A percentile compares a stretch with the other conserved stretches of the same genome.
These are phyloP conservation scores for Aspergillus flavus DNA, from an alignment of 2,329 filamentous ascomycete genomes.

Conservation along the genomic window DNA sequence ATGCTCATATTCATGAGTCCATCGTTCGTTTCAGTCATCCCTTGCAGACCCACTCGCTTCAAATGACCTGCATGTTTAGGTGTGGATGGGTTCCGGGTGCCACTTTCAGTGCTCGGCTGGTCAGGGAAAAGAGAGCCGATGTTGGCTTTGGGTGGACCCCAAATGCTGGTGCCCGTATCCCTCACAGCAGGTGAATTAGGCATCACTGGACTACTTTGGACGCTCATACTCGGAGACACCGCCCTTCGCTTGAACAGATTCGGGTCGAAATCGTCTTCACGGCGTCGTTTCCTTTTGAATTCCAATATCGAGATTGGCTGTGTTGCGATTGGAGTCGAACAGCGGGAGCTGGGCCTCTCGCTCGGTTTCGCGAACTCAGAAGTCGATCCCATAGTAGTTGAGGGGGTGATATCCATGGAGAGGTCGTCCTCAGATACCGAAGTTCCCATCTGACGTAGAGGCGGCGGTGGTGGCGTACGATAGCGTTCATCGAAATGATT, in stretches of 20 bases:
- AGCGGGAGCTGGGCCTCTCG: conserved; percentile 38
- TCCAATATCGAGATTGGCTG: conserved; percentile 65
- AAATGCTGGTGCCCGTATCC: conserved; percentile 61
- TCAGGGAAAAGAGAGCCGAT: conserved; percentile 52
- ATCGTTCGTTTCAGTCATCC: conserved; percentile 95
- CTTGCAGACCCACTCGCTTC: conserved; percentile 77
- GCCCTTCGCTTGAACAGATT: conserved; percentile 87
- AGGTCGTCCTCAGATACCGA: conserved; percentile 48
- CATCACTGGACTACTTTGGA: conserved; percentile 84
- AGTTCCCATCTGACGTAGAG: conserved; percentile 59
- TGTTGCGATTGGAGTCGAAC: conserved; percentile 45
- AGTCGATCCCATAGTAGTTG: conserved; percentile 31
- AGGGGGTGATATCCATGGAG: conserved; percentile 44
- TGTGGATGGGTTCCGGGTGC: conserved; percentile 54
- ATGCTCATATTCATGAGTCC: conserved; percentile 97
- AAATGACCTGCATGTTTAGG: conserved; percentile 47
- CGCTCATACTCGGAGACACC: conserved; percentile 87
- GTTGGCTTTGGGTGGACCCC: conserved; percentile 71
- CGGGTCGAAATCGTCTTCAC: conserved; percentile 89
- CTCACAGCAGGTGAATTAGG: conserved; percentile 77
- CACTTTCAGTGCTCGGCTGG: conserved; percentile 52
- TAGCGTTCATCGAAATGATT: conserved; percentile 72
- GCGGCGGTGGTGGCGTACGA: conserved; percentile 66
- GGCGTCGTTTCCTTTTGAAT: conserved; percentile 76
- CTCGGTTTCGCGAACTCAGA: conserved; percentile 37